phyloP scores from a whole-genome alignment of 306 rosid species.

The Vigna trinervia region DNA sequence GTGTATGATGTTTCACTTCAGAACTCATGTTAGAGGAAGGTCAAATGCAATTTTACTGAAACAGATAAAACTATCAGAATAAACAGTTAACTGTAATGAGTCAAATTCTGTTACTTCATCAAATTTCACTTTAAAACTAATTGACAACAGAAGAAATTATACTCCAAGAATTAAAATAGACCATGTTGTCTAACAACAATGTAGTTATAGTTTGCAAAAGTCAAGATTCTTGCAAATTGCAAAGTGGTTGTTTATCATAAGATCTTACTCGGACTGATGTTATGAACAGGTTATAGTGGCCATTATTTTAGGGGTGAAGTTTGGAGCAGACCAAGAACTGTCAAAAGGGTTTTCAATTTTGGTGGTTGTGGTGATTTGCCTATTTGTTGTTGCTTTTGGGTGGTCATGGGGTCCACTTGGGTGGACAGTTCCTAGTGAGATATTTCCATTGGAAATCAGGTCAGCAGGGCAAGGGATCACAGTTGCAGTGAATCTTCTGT shows the following conservation, averaged over 20 bases:
- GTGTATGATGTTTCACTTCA: slow-evolving; percentile 12
- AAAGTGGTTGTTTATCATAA: neutral
- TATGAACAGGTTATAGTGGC: slow-evolving; percentile 73
- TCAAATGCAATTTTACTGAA: neutral
- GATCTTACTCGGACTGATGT: slow-evolving; percentile 18
- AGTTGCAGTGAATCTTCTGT: slow-evolving; percentile 54
- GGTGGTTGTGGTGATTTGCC: slow-evolving; percentile 77
- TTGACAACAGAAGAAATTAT: too few relatives aligned
- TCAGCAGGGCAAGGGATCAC: slow-evolving; percentile 63
- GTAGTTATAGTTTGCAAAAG: neutral
- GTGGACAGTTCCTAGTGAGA: slow-evolving; percentile 60
- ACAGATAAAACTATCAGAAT: too few relatives aligned
- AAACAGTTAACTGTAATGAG: too few relatives aligned
- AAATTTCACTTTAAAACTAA: too few relatives aligned
- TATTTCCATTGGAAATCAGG: slow-evolving; percentile 56
- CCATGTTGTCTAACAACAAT: too few relatives aligned
- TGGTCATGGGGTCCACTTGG: slow-evolving; percentile 66
- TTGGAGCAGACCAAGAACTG: slow-evolving; percentile 60
- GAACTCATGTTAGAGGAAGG: neutral
- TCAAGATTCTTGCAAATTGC: neutral
- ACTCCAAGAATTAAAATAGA: too few relatives aligned
- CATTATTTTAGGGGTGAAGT: slow-evolving; percentile 69
- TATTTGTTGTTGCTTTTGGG: slow-evolving; percentile 77
- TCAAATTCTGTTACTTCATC: too few relatives aligned
- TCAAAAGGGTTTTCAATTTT: slow-evolving; percentile 64